Percentiles rank a stretch among this genome's conserved stretches.
These are phyloP conservation scores for Penicillium sp. DNA, from an alignment of 2,329 filamentous ascomycete genomes.

Conservation along the genomic window DNA sequence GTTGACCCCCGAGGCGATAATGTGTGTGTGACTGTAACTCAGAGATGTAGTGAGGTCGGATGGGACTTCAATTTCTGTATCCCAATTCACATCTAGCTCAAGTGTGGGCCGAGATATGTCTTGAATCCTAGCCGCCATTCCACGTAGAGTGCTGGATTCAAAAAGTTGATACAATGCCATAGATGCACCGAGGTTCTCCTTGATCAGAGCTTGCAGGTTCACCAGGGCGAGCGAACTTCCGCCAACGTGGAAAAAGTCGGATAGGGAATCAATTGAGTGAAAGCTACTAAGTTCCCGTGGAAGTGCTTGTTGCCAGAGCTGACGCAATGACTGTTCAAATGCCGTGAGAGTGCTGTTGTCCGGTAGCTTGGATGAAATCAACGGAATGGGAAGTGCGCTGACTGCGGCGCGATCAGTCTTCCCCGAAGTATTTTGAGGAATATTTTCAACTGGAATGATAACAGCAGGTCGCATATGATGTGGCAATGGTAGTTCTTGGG, in stretches of 20 bases:
- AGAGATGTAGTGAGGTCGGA: background rate
- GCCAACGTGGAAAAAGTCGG: constrained; percentile 26
- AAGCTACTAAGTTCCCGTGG: constrained; percentile 12
- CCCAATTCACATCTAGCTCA: constrained; percentile 12
- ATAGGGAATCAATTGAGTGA: constrained; percentile 12
- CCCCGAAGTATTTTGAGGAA: constrained; percentile 32
- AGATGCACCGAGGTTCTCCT: constrained; percentile 10
- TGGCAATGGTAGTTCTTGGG: constrained; percentile 35
- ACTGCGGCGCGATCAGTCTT: constrained; percentile 32
- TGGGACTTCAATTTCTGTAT: constrained; percentile 12
- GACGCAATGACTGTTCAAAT: constrained; percentile 13
- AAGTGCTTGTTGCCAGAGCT: constrained; percentile 20
- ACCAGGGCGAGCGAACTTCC: constrained; percentile 19
- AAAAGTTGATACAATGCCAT: constrained; percentile 20
- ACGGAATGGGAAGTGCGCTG: constrained; percentile 9
- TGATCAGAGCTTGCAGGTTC: constrained; percentile 17
- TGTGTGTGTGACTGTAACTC: background rate
- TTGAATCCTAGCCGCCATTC: constrained; percentile 15
- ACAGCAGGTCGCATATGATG: constrained; percentile 40
- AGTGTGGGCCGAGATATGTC: background rate
- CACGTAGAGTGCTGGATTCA: constrained; percentile 18
- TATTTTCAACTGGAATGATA: constrained; percentile 23
- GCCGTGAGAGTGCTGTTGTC: background rate
- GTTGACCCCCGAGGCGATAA: background rate
- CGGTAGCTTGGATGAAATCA: background rate